These are phyloP conservation scores for Lodderomyces jiufengensis DNA, from an alignment of 1,139 yeast genomes.

Conservation along the genomic window DNA sequence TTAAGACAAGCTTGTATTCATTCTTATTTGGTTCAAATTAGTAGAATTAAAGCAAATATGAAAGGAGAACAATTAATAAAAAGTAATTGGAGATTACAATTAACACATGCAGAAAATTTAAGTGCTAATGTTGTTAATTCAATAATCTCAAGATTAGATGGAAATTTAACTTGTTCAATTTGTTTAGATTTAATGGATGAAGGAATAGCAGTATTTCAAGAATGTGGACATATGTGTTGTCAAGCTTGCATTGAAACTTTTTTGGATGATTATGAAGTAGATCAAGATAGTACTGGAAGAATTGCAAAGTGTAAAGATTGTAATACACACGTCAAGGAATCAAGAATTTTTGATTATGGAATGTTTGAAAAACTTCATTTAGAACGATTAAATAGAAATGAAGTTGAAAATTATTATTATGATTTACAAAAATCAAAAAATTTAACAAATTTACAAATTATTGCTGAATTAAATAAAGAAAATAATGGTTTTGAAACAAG, in stretches of 20 bases:
- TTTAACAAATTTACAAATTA: constrained; percentile 16
- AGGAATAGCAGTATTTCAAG: constrained; percentile 38
- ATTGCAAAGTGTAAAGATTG: constrained; percentile 56
- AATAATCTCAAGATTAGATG: not conserved
- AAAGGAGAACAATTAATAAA: constrained; percentile 12
- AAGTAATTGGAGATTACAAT: constrained; percentile 25
- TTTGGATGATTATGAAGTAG: constrained; percentile 39
- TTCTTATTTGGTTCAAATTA: constrained; percentile 67
- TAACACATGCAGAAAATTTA: constrained; percentile 9
- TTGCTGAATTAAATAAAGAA: constrained; percentile 25
- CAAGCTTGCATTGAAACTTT: constrained; percentile 54
- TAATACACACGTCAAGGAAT: constrained; percentile 33
- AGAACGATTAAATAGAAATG: constrained; percentile 16
- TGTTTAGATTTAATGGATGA: constrained; percentile 60
- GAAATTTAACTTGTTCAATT: constrained; percentile 54
- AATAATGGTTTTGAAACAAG: constrained; percentile 42
- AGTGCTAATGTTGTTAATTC: not conserved
- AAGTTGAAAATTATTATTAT: constrained; percentile 12
- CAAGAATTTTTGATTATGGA: constrained; percentile 45
- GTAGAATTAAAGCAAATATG: constrained; percentile 41
- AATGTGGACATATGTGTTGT: constrained; percentile 73
- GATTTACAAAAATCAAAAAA: constrained; percentile 3
- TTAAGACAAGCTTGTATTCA: constrained; percentile 92
- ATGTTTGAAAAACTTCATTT: constrained; percentile 48
- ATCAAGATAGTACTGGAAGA: constrained; percentile 25